Conservation (phyloP, 2,329 filamentous ascomycete species). For the Trichophyton equinum region DNA sequence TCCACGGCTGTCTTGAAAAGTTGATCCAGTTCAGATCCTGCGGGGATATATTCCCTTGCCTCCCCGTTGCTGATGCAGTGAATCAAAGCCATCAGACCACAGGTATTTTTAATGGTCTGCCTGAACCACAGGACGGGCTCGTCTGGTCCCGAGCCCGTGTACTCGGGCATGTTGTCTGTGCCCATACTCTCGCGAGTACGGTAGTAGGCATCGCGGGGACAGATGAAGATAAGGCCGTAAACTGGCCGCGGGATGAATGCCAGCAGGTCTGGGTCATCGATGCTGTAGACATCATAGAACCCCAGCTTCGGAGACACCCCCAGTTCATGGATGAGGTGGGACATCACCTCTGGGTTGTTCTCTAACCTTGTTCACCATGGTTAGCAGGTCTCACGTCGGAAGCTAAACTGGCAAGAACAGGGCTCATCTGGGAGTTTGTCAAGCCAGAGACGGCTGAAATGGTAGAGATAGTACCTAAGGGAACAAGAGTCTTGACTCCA, state of each 20-base stretch:
- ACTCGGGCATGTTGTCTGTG: conserved; percentile 26
- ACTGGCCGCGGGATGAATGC: conserved; percentile 41
- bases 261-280: conserved; percentile 40
- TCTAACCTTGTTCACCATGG: conserved; percentile 25
- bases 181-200: conserved; percentile 33
- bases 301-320: conserved; percentile 36
- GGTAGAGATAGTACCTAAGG: conserved; percentile 18
- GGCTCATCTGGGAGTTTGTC: neutral
- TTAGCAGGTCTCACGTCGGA: conserved; percentile 6
- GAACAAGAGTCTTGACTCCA: conserved; percentile 24
- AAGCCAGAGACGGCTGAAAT: neutral
- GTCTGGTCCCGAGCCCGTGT: conserved; percentile 34
- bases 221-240: conserved; percentile 41
- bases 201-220: conserved; percentile 33
- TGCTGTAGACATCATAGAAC: conserved; percentile 44
- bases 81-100: conserved; percentile 46
- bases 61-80: conserved; percentile 43
- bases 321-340: conserved; percentile 37
- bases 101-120: conserved; percentile 47
- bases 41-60: conserved; percentile 30
- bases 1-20: conserved; percentile 35
- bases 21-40: conserved; percentile 33
- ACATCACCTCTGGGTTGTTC: conserved; percentile 46
- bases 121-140: conserved; percentile 48
- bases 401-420: neutral